Conservation (phyloP, 2,329 filamentous ascomycete genomes). For the Ceratocystis variospora region DNA sequence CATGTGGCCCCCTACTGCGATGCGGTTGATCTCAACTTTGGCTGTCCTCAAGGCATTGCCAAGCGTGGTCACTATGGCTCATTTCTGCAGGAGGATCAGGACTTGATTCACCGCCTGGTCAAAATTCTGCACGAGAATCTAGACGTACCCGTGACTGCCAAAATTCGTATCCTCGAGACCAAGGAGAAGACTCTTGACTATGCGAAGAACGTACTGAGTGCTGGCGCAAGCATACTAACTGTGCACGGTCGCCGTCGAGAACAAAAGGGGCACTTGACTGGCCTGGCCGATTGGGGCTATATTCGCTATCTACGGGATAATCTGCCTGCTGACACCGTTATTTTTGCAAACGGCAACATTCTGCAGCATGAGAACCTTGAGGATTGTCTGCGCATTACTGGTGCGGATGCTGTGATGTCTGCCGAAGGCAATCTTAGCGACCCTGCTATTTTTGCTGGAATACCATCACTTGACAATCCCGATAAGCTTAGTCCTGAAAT, state of each 20-base stretch:
- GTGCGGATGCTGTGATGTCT: constrained; percentile 87
- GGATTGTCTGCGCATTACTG: constrained; percentile 65
- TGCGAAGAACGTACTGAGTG: constrained; percentile 69
- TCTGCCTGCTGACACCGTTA: constrained; percentile 72
- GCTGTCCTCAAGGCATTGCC: constrained; percentile 92
- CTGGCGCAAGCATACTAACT: constrained; percentile 84
- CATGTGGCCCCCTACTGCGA: constrained; percentile 79
- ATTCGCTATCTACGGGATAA: constrained; percentile 71
- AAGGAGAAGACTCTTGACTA: constrained; percentile 78
- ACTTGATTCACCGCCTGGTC: constrained; percentile 69
- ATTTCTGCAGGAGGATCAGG: constrained; percentile 87
- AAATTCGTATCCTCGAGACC: constrained; percentile 81
- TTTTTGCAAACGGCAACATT: constrained; percentile 95
- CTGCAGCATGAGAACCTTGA: constrained; percentile 66
- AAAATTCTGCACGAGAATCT: constrained; percentile 67
- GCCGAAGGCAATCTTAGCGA: constrained; percentile 92
- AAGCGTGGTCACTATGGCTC: constrained; percentile 81
- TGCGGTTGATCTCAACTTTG: constrained; percentile 87
- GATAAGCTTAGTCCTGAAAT: constrained; percentile 44
- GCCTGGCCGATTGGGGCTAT: constrained; percentile 80
- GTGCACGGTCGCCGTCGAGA: constrained; percentile 81
- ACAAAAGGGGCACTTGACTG: constrained; percentile 92
- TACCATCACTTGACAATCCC: background rate
- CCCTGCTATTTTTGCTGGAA: constrained; percentile 57
- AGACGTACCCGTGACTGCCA: constrained; percentile 77